Evolutionary conservation across 495 filamentous ascomycete species (phyloP).

Genomic region (Neurospora tetrasperma): DNA sequence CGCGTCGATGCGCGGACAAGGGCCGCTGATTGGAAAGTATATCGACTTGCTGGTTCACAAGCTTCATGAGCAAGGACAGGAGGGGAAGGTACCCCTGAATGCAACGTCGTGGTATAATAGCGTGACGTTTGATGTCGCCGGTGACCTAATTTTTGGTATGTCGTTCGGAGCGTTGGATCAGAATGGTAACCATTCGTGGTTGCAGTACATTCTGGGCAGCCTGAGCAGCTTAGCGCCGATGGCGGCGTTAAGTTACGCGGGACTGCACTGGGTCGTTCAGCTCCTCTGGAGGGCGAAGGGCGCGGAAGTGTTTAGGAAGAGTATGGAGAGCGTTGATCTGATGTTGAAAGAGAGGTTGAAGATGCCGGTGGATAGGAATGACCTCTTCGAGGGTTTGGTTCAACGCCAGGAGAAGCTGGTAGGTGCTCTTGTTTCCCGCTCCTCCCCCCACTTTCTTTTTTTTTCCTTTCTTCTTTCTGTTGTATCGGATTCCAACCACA

Average conservation of each 20-base stretch:
- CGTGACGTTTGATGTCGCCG: slow-evolving; percentile 48
- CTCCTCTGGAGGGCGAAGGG: not conserved
- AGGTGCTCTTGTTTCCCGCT: not conserved
- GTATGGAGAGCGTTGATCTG: slow-evolving; percentile 11
- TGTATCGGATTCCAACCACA: not conserved
- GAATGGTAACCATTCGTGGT: slow-evolving; percentile 23
- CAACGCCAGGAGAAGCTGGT: slow-evolving; percentile 21
- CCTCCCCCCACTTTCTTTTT: not conserved
- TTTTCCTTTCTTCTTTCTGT: too few species aligned
- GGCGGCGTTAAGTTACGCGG: slow-evolving; percentile 17
- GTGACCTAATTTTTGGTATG: slow-evolving; percentile 45
- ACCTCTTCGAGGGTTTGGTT: slow-evolving; percentile 32
- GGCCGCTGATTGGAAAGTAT: slow-evolving; percentile 26
- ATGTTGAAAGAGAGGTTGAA: slow-evolving; percentile 23
- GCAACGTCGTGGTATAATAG: slow-evolving; percentile 41
- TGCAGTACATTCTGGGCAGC: slow-evolving; percentile 19
- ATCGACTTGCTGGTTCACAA: slow-evolving; percentile 30
- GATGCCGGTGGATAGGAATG: slow-evolving; percentile 18
- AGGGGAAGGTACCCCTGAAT: slow-evolving; percentile 16
- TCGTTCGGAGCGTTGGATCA: slow-evolving; percentile 40
- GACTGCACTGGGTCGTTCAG: slow-evolving; percentile 5
- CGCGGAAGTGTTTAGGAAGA: not conserved
- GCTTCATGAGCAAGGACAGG: slow-evolving; percentile 15
- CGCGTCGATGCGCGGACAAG: slow-evolving; percentile 28
- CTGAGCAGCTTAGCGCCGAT: slow-evolving; percentile 18